These are phyloP conservation scores for Colletotrichum sp. DNA, from an alignment of 2,329 filamentous ascomycete genomes.

Conservation along the genomic window DNA sequence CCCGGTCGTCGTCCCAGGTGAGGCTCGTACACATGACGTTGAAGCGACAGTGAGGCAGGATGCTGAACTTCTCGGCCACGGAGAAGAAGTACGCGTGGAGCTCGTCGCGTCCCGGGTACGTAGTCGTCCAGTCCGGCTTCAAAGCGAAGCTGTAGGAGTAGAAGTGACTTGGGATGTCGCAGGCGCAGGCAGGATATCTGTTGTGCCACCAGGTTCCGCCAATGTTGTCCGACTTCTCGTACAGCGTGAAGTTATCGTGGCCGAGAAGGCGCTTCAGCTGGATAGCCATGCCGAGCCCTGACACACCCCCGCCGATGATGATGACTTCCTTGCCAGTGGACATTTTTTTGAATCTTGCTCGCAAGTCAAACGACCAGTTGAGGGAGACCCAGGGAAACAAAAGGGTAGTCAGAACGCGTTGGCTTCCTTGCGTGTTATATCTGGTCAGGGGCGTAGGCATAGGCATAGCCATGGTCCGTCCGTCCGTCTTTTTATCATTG, in stretches of 20 bases:
- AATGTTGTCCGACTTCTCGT: constrained; percentile 24
- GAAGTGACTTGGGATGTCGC: constrained; percentile 24
- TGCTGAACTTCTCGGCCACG: constrained; percentile 23
- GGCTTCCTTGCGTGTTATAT: accelerated
- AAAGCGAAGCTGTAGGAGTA: constrained; percentile 31
- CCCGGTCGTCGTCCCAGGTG: neutral
- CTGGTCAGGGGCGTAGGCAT: too few relatives aligned
- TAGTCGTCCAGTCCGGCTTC: constrained; percentile 30
- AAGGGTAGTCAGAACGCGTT: too few relatives aligned
- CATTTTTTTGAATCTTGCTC: too few relatives aligned
- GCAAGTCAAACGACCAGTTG: too few relatives aligned
- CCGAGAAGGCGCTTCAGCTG: neutral
- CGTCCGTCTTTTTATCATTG: too few relatives aligned
- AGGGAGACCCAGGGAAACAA: too few relatives aligned
- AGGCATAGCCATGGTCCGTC: too few relatives aligned
- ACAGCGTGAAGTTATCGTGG: constrained; percentile 25
- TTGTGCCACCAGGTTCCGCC: constrained; percentile 26
- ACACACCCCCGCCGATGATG: neutral
- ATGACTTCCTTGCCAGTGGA: neutral
- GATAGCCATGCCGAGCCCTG: neutral
- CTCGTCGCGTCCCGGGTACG: constrained; percentile 29
- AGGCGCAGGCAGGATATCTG: constrained; percentile 16
- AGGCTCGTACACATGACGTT: constrained; percentile 12
- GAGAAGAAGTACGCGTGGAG: constrained; percentile 27
- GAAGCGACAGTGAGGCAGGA: constrained; percentile 24